phyloP scores from a whole-genome alignment of 352 stramenopile genomes.

The Thalassiosira oceanica region DNA sequence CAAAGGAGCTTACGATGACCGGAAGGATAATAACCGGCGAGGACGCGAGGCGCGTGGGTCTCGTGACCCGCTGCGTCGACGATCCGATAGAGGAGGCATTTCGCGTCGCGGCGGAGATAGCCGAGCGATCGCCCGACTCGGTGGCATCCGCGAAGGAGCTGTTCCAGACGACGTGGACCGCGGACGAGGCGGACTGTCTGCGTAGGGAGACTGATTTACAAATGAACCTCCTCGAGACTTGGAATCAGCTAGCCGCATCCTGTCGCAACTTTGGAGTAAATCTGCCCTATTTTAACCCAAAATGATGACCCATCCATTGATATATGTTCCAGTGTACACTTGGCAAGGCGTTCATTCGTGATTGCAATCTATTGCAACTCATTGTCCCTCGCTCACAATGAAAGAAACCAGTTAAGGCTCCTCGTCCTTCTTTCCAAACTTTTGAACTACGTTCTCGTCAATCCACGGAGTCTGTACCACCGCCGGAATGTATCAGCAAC shows the following conservation, averaged over 20 bases:
- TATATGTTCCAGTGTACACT: no score
- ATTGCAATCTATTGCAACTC: no score
- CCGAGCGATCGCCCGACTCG: conserved; percentile 71
- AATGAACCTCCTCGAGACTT: conserved; percentile 64
- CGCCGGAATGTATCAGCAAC: no score
- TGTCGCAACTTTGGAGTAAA: conserved; percentile 66
- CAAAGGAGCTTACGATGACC: conserved; percentile 81
- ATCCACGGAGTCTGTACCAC: no score
- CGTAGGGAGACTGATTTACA: conserved; percentile 72
- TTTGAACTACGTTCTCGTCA: conserved; percentile 68
- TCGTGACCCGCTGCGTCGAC: conserved; percentile 73
- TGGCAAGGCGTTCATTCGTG: no score
- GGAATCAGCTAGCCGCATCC: conserved; percentile 76
- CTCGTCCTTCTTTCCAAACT: no score
- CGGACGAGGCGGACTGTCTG: conserved; percentile 57
- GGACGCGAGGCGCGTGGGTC: conserved; percentile 60
- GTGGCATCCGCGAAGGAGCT: conserved; percentile 72
- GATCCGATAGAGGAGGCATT: conserved; percentile 72
- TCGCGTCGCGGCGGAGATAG: conserved; percentile 60
- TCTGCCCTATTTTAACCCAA: conserved; percentile 72
- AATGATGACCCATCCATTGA: no score
- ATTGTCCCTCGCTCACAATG: no score
- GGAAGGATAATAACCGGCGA: conserved; percentile 68
- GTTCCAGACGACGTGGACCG: conserved; percentile 68
- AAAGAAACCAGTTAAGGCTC: no score